Percentiles rank a stretch among this genome's conserved stretches.
Conservation (phyloP, 306 rosid species). For the Citrullus colocynthis region DNA sequence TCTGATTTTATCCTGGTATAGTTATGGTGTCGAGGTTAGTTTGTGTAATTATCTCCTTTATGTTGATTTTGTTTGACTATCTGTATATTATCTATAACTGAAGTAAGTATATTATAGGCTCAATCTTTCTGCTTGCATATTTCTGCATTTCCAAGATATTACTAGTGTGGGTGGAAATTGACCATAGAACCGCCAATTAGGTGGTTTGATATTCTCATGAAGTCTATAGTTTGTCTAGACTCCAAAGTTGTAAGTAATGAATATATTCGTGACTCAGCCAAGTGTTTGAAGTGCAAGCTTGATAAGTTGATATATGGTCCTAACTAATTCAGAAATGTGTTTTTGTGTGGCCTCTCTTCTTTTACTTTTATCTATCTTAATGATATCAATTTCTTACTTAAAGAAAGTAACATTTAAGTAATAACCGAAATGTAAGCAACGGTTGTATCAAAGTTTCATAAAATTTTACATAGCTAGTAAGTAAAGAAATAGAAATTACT, state of each 20-base stretch:
- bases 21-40: background rate
- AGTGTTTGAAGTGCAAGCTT: background rate
- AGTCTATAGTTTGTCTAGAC: background rate
- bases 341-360: background rate
- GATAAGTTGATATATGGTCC: background rate
- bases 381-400: background rate
- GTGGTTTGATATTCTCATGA: background rate
- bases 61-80: background rate
- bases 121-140: background rate
- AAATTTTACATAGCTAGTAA: background rate
- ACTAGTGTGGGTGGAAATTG: background rate
- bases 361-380: background rate
- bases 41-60: background rate
- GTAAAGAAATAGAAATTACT: background rate
- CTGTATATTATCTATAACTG: background rate
- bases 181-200: background rate
- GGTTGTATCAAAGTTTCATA: background rate
- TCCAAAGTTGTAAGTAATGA: no score
- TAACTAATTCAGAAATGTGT: background rate
- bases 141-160: background rate
- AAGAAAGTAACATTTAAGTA: background rate
- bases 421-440: background rate
- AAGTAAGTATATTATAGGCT: background rate
- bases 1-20: background rate
- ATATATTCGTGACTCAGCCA: background rate